phyloP scores from a whole-genome alignment of 768 basidiomycete species.

The Agaricus subrufescens region DNA sequence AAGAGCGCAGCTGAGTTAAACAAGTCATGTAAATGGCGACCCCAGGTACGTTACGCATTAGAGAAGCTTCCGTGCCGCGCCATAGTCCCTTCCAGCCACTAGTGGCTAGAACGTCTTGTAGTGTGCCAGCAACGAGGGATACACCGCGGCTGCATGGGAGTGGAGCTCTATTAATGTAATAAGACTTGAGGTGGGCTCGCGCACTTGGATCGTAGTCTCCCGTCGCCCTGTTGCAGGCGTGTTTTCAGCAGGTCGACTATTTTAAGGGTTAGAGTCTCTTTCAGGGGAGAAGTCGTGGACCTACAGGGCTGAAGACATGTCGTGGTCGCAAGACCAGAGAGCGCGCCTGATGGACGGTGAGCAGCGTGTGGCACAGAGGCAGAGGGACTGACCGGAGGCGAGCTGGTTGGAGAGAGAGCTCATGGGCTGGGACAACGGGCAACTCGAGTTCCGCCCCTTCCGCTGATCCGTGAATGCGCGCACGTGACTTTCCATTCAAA shows the following conservation, averaged over 20 bases:
- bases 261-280: not conserved
- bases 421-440: slow-evolving; percentile 29
- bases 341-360: slow-evolving; percentile 47
- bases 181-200: not conserved
- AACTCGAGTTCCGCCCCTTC: not conserved
- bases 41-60: slow-evolving; percentile 85
- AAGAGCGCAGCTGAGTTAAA: slow-evolving; percentile 73
- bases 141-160: slow-evolving; percentile 20
- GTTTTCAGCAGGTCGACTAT: slow-evolving; percentile 90
- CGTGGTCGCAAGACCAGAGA: slow-evolving; percentile 76
- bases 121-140: slow-evolving; percentile 42
- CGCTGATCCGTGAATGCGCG: not conserved
- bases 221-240: slow-evolving; percentile 81
- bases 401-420: slow-evolving; percentile 67
- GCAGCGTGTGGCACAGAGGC: not conserved
- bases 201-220: slow-evolving; percentile 32
- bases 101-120: slow-evolving; percentile 51
- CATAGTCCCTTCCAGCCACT: slow-evolving; percentile 75
- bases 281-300: slow-evolving; percentile 13
- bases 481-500: not conserved
- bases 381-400: slow-evolving; percentile 44
- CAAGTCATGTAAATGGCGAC: slow-evolving; percentile 90
- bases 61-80: slow-evolving; percentile 82
- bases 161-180: not conserved
- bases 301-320: slow-evolving; percentile 73